These are phyloP conservation scores for Metschnikowia gelsemii DNA, from an alignment of 805 yeast species.

Conservation along the genomic window DNA sequence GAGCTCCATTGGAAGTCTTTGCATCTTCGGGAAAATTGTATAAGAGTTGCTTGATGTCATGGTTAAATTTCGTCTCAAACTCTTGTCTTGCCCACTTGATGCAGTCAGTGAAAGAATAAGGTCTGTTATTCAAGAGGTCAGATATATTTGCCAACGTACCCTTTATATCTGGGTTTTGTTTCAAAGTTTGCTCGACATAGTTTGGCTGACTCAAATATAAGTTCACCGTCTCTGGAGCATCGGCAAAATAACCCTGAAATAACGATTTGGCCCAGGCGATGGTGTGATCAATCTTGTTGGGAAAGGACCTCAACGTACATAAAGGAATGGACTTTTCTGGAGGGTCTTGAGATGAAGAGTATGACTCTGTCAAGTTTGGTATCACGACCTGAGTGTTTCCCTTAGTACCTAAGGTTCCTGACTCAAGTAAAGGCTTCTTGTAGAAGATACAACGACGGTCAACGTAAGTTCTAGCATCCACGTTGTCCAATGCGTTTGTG, in stretches of 20 bases:
- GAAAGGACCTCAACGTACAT: conserved; percentile 96
- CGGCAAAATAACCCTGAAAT: conserved; percentile 88
- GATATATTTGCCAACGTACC: conserved; percentile 80
- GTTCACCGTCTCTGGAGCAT: conserved; percentile 92
- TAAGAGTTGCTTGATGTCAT: conserved; percentile 85
- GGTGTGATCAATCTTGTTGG: conserved; percentile 96
- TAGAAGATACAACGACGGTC: conserved; percentile 95
- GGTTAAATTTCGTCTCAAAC: conserved; percentile 79
- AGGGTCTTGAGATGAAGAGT: conserved; percentile 95
- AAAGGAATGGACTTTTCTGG: conserved; percentile 97
- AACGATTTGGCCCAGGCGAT: conserved; percentile 98
- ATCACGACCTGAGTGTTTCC: conserved; percentile 97
- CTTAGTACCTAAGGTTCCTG: conserved; percentile 97
- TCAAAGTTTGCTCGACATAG: conserved; percentile 86
- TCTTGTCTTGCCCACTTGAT: conserved; percentile 91
- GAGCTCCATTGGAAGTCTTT: conserved; percentile 82
- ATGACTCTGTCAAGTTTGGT: conserved; percentile 92
- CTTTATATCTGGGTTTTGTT: conserved; percentile 89
- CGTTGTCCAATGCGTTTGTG: conserved; percentile 95
- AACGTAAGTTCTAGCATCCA: conserved; percentile 96
- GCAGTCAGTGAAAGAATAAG: conserved; percentile 89
- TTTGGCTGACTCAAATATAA: conserved; percentile 87
- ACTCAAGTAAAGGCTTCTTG: conserved; percentile 86
- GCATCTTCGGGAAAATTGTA: conserved; percentile 96
- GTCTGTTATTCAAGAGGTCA: conserved; percentile 74